A percentile compares a stretch with the other conserved stretches of the same genome.
These are phyloP conservation scores for Cystobasidium ongulense DNA, from an alignment of 768 basidiomycete genomes.

Conservation along the genomic window DNA sequence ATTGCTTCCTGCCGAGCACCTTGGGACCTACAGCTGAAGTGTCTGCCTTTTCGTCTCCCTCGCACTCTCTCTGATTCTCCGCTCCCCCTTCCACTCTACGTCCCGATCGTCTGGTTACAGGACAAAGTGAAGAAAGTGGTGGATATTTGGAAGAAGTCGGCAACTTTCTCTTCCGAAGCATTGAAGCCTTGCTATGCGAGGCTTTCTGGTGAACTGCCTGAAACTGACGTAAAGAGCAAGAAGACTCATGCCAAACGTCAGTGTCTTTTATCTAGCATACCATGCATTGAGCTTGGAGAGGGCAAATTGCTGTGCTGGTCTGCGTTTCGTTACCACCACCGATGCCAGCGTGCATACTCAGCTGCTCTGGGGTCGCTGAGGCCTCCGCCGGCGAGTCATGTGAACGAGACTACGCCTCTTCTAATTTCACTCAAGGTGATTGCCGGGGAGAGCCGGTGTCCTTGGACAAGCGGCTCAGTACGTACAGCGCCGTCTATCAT, in stretches of 20 bases:
- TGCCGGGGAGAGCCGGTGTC: too few species aligned
- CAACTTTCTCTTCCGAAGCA: constrained; percentile 66
- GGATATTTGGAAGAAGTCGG: constrained; percentile 91
- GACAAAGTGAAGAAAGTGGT: constrained; percentile 95
- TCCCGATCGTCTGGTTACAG: constrained; percentile 49
- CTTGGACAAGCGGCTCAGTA: too few species aligned
- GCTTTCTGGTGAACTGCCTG: neutral
- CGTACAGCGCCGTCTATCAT: too few species aligned
- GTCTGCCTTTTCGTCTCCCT: neutral
- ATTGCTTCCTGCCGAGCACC: neutral
- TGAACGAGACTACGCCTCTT: too few species aligned
- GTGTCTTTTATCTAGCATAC: neutral
- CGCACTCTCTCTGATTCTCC: neutral
- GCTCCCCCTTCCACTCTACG: neutral
- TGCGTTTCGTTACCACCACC: neutral
- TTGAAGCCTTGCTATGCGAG: constrained; percentile 23
- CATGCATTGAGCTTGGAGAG: neutral
- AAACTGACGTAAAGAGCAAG: constrained; percentile 3
- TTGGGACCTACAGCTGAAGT: neutral
- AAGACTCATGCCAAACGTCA: neutral
- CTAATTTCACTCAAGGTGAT: too few species aligned
- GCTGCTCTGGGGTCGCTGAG: too few species aligned
- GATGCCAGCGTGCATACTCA: neutral
- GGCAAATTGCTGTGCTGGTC: neutral
- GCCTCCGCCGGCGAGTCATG: too few species aligned